Base-by-base conservation (phyloP, 768 basidiomycete genomes). In the Phaffia australis region DNA sequence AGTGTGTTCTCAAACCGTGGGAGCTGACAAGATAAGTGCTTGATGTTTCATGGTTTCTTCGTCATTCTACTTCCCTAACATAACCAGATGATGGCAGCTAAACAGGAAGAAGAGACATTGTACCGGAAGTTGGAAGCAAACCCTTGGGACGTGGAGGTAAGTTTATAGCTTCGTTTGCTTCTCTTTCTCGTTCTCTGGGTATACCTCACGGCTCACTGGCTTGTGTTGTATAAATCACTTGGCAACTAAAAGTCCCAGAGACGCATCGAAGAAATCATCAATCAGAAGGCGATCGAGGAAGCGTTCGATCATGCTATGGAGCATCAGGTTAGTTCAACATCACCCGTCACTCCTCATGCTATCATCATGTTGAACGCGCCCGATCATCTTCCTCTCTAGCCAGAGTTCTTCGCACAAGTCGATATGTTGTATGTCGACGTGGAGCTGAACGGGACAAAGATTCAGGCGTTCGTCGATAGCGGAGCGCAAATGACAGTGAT, bases 401-500 rank as follows among this genome's bases (percentile, higher is more conserved):
- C 94, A 0, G 93, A 98, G 77, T 82, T 84, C 63, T 99, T 99
- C 76, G 95, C 90, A 19, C 82, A 85, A 69, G 95, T 99, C 42
- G 87, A 84, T 2, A 99, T 99, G 95, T 86, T 99, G 64, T 99
- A 95, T 88, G 88, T 98, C 69, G 83, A 86, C 29, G 85, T 92
- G 0, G 95, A 97, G 73, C 90, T 99, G 1, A 99, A 99, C 73
- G 86, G 87, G 1, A 81, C 82, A 68, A 87, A 87, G 3, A 84
- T 98, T 48, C 93, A 90, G 76, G 95, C 95, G 0, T 99, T 99
- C 71, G 95, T 99, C 52, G 95, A 99, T 75, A 95, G 91, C 70
- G 95, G 94, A 51, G 95, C 95, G 15, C 95, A 99, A 73, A 84
- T 84, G 69, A 99, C 94, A 1, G 97, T 97, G 78, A 97, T 94